Evolutionary conservation across 352 stramenopile genomes (phyloP), one percentile per base, ranked within the genome.

Genomic region (Pythium monospermum): DNA sequence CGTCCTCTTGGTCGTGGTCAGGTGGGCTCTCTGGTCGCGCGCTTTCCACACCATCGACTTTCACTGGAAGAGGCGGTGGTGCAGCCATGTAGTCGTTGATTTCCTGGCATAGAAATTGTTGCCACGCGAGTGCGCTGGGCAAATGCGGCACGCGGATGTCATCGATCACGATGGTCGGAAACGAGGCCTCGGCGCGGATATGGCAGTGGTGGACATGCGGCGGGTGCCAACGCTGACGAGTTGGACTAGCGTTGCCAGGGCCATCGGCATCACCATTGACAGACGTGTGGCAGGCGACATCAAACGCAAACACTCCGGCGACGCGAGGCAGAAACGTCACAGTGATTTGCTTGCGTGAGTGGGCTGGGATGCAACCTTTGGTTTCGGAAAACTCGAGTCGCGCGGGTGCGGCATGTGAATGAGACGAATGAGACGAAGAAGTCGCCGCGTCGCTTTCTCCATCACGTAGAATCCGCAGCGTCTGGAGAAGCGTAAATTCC

Each of bases 151-250:
- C 67, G 13, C 85, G 73, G 22, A 94, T 72, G 45, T 96, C 85
- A 22, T 91, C 64, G 49, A 97, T 83, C 18, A 95, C 57, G 7
- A 97, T 53, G 0, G 80, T 91, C 3, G 87, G 87, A 41, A 97
- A 97, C 1, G 85, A 94, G 10, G 88, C 83, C 42, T 90, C 73
- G 5, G 76, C 82, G 21, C 60, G 53, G 37, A 93, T 70, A n/a
- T 59, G 51, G 49, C 76, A 87, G 22, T 55, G 61, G 11, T 70
- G 62, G 35, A 69, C 59, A 21, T 72, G 59, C 15, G 50, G 44
- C n/a, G 44, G 10, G 3, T 62, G 42, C 6, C 55, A 59, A n/a
- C n/a, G n/a, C n/a, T n/a, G n/a, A n/a, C n/a, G n/a, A n/a, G n/a
- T n/a, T n/a, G n/a, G n/a, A n/a, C n/a, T n/a, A n/a, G n/a, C n/a